Evolutionary conservation across 2,329 filamentous ascomycete species (phyloP), one percentile per base, ranked within the genome.

Genomic region (Aureobasidium sp.): DNA sequence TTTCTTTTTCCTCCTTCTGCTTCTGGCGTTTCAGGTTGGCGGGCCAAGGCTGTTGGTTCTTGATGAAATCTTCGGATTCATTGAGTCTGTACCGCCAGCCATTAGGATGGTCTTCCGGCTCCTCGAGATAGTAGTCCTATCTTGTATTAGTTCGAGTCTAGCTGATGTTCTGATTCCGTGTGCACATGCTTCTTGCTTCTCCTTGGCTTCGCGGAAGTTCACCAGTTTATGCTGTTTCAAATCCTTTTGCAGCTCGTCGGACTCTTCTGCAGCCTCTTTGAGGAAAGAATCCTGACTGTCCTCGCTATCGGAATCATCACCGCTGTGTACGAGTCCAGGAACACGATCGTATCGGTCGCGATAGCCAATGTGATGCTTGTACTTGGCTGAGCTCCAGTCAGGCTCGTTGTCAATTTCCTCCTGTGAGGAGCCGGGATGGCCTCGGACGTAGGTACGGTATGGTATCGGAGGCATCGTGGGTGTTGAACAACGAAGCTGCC

Each of bases 21-120:
- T 68, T 65, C 63, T 73, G 74, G 4, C 44, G 44, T 66, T 76
- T 70, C 9, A 77, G 37, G 65, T 83, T 83, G 0, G 76, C 74
- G 0, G 78, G 79, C 80, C 80, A 83, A 1, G 74, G 67, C 63
- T 82, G 72, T 8, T 74, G 66, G 41, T 78, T 74, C 68, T 81
- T 82, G 61, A 82, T 72, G 69, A 75, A 79, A 56, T 79, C 74
- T 63, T 83, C 80, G 0, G 78, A 78, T 10, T 74, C 73, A 39
- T 81, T 72, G 0, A 83, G 69, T 12, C 82, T 77, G 65, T 78
- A 81, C 39, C 81, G 71, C 80, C 81, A 82, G 8, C 78, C 77
- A 5, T 74, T 57, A 3, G 78, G 77, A 59, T 76, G 75, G 36
- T 78, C 74, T 20, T 78, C 73, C 0, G 79, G 78, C 48, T 76